Percentiles rank a stretch among this genome's conserved stretches.
Evolutionary conservation across 176 grass and related monocot species (phyloP).

Genomic region (Otatea glauca): DNA sequence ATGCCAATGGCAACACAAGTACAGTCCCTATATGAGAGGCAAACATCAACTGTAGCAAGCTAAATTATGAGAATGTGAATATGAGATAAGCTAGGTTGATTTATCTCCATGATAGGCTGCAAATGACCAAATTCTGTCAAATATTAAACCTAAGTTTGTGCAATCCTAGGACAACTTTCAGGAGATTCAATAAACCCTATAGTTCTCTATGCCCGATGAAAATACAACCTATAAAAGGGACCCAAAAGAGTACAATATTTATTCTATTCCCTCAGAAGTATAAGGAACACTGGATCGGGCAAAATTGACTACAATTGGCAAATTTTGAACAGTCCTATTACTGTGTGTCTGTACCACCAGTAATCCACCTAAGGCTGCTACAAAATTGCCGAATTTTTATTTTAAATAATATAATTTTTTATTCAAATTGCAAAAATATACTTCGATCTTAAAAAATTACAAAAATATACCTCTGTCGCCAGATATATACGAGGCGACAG

Average conservation of each 20-base stretch:
- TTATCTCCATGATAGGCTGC: background rate
- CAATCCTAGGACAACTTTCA: background rate
- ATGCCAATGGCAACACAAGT: background rate
- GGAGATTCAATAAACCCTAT: background rate
- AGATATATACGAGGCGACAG: no score
- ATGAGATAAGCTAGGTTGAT: background rate
- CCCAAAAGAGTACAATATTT: background rate
- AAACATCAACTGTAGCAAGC: background rate
- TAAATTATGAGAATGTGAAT: background rate
- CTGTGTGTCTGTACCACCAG: background rate
- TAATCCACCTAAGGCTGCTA: background rate
- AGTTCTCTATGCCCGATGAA: background rate
- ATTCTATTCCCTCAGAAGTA: background rate
- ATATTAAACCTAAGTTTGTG: background rate
- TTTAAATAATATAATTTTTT: no score
- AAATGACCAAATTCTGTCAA: background rate
- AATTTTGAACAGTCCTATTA: conserved; percentile 21
- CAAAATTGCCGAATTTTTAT: background rate
- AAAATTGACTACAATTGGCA: conserved; percentile 13
- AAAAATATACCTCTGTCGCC: no score
- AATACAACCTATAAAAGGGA: conserved; percentile 8
- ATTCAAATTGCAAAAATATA: no score
- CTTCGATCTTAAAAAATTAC: no score
- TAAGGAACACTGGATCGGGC: background rate
- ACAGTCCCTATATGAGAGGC: background rate